Evolutionary conservation across 2,329 filamentous ascomycete species (phyloP).

Genomic region (Alternaria arborescens): DNA sequence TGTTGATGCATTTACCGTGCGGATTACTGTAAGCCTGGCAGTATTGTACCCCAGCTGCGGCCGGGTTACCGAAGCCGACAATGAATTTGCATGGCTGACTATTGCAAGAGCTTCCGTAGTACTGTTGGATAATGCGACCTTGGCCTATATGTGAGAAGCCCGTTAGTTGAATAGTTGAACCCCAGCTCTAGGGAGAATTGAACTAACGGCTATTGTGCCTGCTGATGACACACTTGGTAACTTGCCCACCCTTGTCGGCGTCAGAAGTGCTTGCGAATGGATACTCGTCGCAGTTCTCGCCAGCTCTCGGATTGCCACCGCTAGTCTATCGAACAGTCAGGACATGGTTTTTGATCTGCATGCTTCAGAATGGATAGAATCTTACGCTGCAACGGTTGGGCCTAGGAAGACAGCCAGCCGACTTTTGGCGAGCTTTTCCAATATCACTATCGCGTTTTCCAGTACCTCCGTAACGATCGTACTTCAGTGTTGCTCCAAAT

Average conservation of each 20-base stretch:
- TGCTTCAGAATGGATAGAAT: neutral
- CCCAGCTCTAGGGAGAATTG: neutral
- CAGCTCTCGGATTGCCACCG: conserved; percentile 1
- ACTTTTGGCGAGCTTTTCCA: neutral
- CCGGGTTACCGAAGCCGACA: neutral
- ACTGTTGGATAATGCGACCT: neutral
- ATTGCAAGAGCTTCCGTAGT: neutral
- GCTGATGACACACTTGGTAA: neutral
- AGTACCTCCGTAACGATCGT: conserved; percentile 2
- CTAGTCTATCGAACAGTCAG: neutral
- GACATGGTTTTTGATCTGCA: neutral
- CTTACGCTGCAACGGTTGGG: neutral
- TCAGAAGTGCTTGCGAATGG: conserved; percentile 3
- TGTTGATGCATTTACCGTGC: neutral
- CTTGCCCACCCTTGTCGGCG: neutral
- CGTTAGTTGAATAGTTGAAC: neutral
- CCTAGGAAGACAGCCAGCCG: conserved; percentile 2
- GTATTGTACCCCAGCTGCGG: neutral
- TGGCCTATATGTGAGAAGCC: neutral
- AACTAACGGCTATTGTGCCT: neutral
- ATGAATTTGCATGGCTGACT: neutral
- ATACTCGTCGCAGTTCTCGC: conserved; percentile 3
- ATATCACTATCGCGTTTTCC: neutral
- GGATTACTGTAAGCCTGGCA: neutral
- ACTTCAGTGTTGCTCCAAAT: conserved; percentile 2